Conservation (phyloP, 2,329 filamentous ascomycete genomes). For the Tympanopsis confertula region DNA sequence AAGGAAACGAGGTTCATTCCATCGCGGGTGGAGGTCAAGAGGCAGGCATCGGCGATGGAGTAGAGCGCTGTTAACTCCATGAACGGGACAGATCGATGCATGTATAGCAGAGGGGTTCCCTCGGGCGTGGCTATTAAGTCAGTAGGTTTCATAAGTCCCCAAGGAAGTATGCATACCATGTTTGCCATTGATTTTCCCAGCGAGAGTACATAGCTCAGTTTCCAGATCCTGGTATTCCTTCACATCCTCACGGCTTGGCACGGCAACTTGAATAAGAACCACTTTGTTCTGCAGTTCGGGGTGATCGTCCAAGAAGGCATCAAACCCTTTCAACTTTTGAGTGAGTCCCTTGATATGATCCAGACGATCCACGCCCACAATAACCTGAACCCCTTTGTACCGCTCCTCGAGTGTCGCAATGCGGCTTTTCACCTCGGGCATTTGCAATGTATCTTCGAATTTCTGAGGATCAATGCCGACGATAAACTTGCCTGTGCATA, state of each 20-base stretch:
- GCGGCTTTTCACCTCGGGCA: neutral
- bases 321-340: neutral
- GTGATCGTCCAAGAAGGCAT: neutral
- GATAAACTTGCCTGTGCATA: neutral
- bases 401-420: neutral
- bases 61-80: neutral
- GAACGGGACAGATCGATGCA: constrained; percentile 1
- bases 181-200: constrained; percentile 1
- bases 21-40: neutral
- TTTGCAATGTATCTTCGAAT: constrained; percentile 1
- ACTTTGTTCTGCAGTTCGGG: neutral
- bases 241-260: constrained; percentile 1
- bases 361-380: neutral
- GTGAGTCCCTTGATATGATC: constrained; percentile 1
- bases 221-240: constrained; percentile 1
- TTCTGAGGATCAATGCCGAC: constrained; percentile 1
- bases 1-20: constrained; percentile 1
- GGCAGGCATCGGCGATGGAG: constrained; percentile 1
- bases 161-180: constrained; percentile 1
- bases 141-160: neutral
- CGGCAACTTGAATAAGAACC: neutral
- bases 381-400: neutral
- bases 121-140: neutral
- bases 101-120: neutral
- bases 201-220: neutral